Percentiles rank a stretch among this genome's conserved stretches.
phyloP scores from a whole-genome alignment of 208 protist species.

The Leishmania amazonensis region DNA sequence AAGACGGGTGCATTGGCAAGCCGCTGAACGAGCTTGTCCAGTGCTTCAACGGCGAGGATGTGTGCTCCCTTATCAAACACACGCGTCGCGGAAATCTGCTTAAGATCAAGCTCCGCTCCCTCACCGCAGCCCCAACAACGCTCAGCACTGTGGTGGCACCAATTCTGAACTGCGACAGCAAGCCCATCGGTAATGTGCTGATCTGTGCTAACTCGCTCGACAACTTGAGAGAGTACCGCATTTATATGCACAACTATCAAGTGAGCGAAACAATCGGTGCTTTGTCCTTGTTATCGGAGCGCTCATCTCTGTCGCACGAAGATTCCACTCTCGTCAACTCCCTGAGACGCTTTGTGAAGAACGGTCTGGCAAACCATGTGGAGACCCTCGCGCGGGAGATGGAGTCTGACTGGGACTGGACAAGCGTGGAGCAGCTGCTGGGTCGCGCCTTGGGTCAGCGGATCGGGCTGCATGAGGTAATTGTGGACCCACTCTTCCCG shows the following conservation, averaged over 20 bases:
- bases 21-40: constrained; percentile 81
- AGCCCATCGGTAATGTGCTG: constrained; percentile 77
- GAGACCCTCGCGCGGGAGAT: constrained; percentile 76
- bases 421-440: constrained; percentile 80
- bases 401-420: constrained; percentile 91
- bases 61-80: constrained; percentile 47
- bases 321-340: constrained; percentile 36
- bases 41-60: constrained; percentile 52
- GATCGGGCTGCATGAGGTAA: constrained; percentile 39
- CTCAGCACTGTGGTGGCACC: constrained; percentile 79
- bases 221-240: constrained; percentile 77
- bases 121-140: constrained; percentile 73
- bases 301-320: constrained; percentile 38
- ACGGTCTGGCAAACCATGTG: constrained; percentile 50
- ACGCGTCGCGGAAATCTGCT: constrained; percentile 44
- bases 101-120: constrained; percentile 81
- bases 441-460: constrained; percentile 60
- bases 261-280: constrained; percentile 54
- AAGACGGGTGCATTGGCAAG: constrained; percentile 82
- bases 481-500: constrained; percentile 74
- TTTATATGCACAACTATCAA: constrained; percentile 83
- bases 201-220: constrained; percentile 88
- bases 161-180: constrained; percentile 54
- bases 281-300: constrained; percentile 49
- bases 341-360: constrained; percentile 62